phyloP scores from a whole-genome alignment of 306 rosid genomes.

The Acmispon strigosus region DNA sequence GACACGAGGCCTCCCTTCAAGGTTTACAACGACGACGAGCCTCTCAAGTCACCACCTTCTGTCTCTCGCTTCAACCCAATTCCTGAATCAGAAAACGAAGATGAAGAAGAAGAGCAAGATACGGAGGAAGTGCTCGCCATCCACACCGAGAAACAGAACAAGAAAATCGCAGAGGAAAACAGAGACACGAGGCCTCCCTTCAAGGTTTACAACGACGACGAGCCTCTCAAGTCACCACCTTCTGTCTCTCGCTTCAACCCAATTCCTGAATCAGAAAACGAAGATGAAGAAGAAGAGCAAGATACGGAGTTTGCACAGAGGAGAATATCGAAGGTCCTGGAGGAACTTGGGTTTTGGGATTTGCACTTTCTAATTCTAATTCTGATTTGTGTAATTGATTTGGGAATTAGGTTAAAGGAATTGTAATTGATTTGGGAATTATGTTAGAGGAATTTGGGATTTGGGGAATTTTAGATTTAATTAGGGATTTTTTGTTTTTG shows the following conservation, averaged over 20 bases:
- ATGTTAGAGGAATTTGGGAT: too few relatives aligned
- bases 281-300: slow-evolving; percentile 37
- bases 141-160: slow-evolving; percentile 18
- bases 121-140: slow-evolving; percentile 43
- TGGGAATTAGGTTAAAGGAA: too few relatives aligned
- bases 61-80: slow-evolving; percentile 75
- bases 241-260: slow-evolving; percentile 70
- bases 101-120: slow-evolving; percentile 27
- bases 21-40: slow-evolving; percentile 86
- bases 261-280: slow-evolving; percentile 86
- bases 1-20: slow-evolving; percentile 39
- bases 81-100: slow-evolving; percentile 86
- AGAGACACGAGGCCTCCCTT: slow-evolving; percentile 36
- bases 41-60: slow-evolving; percentile 62
- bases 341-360: too few relatives aligned
- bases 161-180: background rate
- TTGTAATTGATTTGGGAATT: too few relatives aligned
- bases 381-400: too few relatives aligned
- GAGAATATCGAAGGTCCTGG: too few relatives aligned
- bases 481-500: too few relatives aligned
- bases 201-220: slow-evolving; percentile 81
- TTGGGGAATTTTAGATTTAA: too few relatives aligned
- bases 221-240: slow-evolving; percentile 68
- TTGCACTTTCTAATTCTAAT: too few relatives aligned
- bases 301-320: too few relatives aligned